Evolutionary conservation across 2,329 filamentous ascomycete genomes (phyloP).

Genomic region (Huntiella moniliformis): DNA sequence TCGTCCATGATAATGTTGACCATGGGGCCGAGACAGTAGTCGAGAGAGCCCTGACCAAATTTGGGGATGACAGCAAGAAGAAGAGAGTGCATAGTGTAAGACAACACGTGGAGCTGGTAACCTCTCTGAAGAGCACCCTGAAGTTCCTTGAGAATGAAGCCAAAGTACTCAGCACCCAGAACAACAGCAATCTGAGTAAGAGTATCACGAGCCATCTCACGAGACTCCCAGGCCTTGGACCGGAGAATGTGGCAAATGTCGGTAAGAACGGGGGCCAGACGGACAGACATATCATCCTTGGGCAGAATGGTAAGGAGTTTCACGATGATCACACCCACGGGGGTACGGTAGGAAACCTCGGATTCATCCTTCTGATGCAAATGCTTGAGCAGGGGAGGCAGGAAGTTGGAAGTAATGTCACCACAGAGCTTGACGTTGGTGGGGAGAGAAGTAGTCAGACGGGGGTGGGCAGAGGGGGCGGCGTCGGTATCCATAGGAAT

Average conservation of each 20-base stretch:
- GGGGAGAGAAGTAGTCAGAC: conserved; percentile 48
- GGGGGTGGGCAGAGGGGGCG: conserved; percentile 11
- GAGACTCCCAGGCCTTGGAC: conserved; percentile 70
- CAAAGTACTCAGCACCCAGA: conserved; percentile 65
- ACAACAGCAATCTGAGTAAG: conserved; percentile 75
- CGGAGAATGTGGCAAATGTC: conserved; percentile 87
- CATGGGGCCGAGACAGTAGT: conserved; percentile 67
- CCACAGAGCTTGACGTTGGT: conserved; percentile 45
- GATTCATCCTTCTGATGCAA: conserved; percentile 89
- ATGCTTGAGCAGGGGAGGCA: conserved; percentile 65
- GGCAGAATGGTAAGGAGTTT: conserved; percentile 74
- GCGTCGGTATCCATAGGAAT: conserved; percentile 1
- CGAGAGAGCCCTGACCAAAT: conserved; percentile 64
- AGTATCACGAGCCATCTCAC: conserved; percentile 81
- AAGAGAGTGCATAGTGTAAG: conserved; percentile 85
- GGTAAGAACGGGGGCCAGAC: conserved; percentile 66
- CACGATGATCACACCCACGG: conserved; percentile 72
- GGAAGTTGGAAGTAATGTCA: conserved; percentile 55
- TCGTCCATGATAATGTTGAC: conserved; percentile 89
- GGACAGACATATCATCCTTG: conserved; percentile 48
- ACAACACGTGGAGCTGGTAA: conserved; percentile 87
- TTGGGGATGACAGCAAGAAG: conserved; percentile 55
- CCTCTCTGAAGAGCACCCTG: conserved; percentile 65
- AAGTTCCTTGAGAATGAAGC: conserved; percentile 85
- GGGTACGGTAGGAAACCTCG: conserved; percentile 80